phyloP scores from a whole-genome alignment of 805 yeast species.

The Dipodascus geniculatus region DNA sequence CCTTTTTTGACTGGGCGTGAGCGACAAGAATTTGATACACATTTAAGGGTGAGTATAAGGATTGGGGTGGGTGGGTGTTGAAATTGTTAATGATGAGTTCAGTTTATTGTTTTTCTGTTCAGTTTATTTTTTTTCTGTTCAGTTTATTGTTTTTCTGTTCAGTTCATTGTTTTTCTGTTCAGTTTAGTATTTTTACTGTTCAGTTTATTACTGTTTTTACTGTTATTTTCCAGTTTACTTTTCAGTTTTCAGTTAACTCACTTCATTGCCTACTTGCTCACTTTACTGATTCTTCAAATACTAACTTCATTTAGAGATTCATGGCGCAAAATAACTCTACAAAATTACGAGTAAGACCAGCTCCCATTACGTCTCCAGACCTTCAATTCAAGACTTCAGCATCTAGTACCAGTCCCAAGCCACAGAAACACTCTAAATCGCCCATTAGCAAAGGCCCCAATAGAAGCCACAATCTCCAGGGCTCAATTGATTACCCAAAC shows the following conservation, averaged over 20 bases:
- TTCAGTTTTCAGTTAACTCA: too few species aligned
- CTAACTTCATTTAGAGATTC: conserved; percentile 8
- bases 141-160: background rate
- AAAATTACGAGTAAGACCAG: conserved; percentile 17
- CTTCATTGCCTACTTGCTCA: too few species aligned
- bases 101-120: background rate
- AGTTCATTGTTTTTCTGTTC: background rate
- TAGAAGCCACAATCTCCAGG: background rate
- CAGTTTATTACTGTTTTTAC: too few species aligned
- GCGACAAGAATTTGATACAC: conserved; percentile 20
- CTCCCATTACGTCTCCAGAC: conserved; percentile 20
- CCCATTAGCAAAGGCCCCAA: background rate
- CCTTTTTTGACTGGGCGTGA: conserved; percentile 21
- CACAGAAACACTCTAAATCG: background rate
- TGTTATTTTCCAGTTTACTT: too few species aligned
- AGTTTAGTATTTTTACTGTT: too few species aligned
- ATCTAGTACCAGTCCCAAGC: background rate
- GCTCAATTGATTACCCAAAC: background rate
- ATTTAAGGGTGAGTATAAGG: conserved; percentile 14
- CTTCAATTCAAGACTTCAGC: background rate
- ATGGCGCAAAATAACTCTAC: conserved; percentile 15
- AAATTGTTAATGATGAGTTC: background rate
- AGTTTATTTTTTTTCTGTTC: background rate
- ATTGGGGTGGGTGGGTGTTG: background rate
- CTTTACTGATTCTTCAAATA: background rate